Conservation (phyloP, 2,329 filamentous ascomycete genomes). For the Cladosporium phlei region DNA sequence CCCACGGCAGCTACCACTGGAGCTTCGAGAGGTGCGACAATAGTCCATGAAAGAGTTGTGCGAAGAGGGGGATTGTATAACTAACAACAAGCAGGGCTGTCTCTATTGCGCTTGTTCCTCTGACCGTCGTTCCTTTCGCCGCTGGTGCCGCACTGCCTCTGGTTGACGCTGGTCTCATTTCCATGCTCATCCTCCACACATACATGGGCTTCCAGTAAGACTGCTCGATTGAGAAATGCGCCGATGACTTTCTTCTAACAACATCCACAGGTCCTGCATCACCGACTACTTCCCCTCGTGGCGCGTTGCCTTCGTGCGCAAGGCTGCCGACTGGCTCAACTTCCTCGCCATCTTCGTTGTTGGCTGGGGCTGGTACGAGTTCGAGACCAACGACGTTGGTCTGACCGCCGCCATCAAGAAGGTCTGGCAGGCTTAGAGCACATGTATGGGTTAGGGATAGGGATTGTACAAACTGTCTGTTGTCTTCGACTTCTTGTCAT, state of each 20-base stretch:
- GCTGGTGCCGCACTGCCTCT: constrained; percentile 85
- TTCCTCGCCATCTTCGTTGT: constrained; percentile 74
- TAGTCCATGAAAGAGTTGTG: constrained; percentile 5
- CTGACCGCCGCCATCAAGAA: constrained; percentile 83
- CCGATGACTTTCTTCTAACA: background rate
- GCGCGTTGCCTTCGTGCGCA: constrained; percentile 63
- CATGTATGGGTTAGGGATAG: constrained; percentile 11
- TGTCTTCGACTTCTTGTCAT: too few relatives aligned
- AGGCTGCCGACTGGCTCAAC: constrained; percentile 69
- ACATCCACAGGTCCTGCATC: constrained; percentile 57
- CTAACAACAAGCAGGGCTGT: constrained; percentile 38
- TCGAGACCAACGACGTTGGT: constrained; percentile 97
- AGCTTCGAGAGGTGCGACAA: constrained; percentile 68
- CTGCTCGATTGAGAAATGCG: background rate
- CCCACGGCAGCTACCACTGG: constrained; percentile 98
- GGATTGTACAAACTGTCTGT: constrained; percentile 9
- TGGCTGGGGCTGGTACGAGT: constrained; percentile 89
- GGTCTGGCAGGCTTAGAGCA: constrained; percentile 72
- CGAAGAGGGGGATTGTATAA: background rate
- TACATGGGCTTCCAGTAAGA: constrained; percentile 86
- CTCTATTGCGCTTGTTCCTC: constrained; percentile 73
- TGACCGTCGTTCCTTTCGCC: constrained; percentile 87
- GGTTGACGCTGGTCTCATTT: constrained; percentile 80
- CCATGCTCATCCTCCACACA: constrained; percentile 79
- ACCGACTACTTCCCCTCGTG: constrained; percentile 83